Evolutionary conservation across 164 flowering plant species (phyloP).

Genomic region (Berberis vulgaris): DNA sequence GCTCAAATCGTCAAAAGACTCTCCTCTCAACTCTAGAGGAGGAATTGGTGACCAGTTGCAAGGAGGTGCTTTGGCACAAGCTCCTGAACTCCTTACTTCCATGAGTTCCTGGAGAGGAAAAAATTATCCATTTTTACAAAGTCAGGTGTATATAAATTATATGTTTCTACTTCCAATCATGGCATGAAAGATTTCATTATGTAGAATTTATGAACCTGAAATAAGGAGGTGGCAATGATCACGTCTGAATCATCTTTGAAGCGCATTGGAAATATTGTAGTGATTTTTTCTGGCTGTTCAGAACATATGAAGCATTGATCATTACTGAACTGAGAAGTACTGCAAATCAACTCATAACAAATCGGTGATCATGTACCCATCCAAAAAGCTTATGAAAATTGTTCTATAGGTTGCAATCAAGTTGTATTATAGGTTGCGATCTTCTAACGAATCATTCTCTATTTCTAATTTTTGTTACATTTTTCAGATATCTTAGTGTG

Average conservation of each 20-base stretch:
- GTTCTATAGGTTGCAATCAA: too few species aligned
- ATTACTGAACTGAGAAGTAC: neutral
- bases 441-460: too few species aligned
- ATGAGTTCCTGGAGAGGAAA: slow-evolving; percentile 49
- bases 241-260: slow-evolving; percentile 72
- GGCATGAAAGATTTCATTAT: neutral
- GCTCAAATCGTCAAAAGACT: slow-evolving; percentile 56
- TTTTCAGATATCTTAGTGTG: too few species aligned
- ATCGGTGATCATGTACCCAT: too few species aligned
- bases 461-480: too few species aligned
- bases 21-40: slow-evolving; percentile 81
- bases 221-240: slow-evolving; percentile 67
- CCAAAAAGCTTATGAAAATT: too few species aligned
- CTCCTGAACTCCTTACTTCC: slow-evolving; percentile 47
- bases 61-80: slow-evolving; percentile 57
- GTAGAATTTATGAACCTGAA: slow-evolving; percentile 43
- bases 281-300: slow-evolving; percentile 49
- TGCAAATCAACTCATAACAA: too few species aligned
- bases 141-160: too few species aligned
- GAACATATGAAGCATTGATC: neutral
- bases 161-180: too few species aligned
- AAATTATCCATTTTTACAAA: neutral
- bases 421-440: too few species aligned
- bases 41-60: slow-evolving; percentile 93
- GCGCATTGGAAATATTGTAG: slow-evolving; percentile 70